Conservation (phyloP, 164 flowering plant genomes). For the Macadamia tetraphylla region DNA sequence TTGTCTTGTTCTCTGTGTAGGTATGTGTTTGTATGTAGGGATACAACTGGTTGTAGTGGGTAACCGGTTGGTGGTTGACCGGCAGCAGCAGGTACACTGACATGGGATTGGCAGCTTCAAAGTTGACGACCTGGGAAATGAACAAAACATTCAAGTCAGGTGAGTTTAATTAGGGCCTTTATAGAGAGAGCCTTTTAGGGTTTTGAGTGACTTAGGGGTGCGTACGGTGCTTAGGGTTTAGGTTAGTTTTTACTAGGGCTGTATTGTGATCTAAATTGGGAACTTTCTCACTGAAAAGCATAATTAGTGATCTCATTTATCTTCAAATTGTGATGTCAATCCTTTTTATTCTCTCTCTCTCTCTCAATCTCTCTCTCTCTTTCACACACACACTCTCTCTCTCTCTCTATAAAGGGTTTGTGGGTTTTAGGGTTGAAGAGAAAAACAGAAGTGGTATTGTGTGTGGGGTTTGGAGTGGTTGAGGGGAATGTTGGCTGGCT, state of each 20-base stretch:
- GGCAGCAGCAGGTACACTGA: slow-evolving; percentile 12
- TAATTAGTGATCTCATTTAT: slow-evolving; percentile 6
- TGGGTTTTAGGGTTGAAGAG: slow-evolving; percentile 12
- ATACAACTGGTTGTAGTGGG: slow-evolving; percentile 17
- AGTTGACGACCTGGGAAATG: slow-evolving; percentile 16
- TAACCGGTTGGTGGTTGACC: slow-evolving; percentile 19
- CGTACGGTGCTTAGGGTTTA: slow-evolving; percentile 5
- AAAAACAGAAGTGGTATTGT: slow-evolving; percentile 2
- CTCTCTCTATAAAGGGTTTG: neutral
- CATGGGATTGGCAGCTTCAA: neutral
- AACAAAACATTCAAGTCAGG: slow-evolving; percentile 12
- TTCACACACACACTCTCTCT: slow-evolving; percentile 1
- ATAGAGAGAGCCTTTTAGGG: no score
- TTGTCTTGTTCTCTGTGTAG: slow-evolving; percentile 1
- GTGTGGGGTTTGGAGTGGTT: slow-evolving; percentile 13
- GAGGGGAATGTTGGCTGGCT: slow-evolving; percentile 65
- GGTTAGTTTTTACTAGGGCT: neutral
- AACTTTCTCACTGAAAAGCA: neutral
- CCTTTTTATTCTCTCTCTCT: neutral
- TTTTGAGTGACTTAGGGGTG: neutral
- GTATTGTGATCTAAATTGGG: neutral
- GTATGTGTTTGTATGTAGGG: neutral
- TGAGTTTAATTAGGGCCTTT: neutral
- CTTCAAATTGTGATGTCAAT: neutral
- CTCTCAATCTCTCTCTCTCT: neutral